Base-by-base conservation (phyloP, 2,329 filamentous ascomycete species). In the Paraphoma chrysanthemicola region DNA sequence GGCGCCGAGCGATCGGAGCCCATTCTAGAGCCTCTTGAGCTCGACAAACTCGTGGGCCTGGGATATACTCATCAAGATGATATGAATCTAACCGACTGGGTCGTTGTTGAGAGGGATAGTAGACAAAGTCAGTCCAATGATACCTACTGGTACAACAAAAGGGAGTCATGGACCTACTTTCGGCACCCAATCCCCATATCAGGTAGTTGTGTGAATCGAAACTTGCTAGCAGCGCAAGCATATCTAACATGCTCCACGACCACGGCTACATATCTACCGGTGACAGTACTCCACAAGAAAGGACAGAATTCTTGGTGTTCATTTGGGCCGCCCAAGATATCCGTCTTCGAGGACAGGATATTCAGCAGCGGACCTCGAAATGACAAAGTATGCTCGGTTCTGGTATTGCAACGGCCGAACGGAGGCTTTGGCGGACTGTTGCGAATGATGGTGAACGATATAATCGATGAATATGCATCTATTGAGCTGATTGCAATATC, bases 361-460 rank as follows among this genome's bases (percentile, higher is more conserved):
- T 38, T 38, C 33, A 38, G n/a, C 10, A n/a, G n/a, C 6, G 33
- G 33, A 11, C 33, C 33, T n/a, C 33, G 3, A 11, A n/a, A 38
- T 2, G 33, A n/a, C 10, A 38, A 38, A 38, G n/a, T 3, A 11
- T 11, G 33, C 6, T n/a, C 33, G 10, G 16, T 23, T 18, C 17
- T 23, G 12, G 42, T 23, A 28, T 9, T 23, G 7, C 17, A 17
- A 14, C 23, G 6, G 8, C 33, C 18, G 31, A 38, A 11, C 28
- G 41, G 50, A n/a, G 42, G 7, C 12, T 52, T 45, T 46, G 41
- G 41, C 8, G 50, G 50, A 6, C 18, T 52, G 7, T 12, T 52
- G 9, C 50, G 50, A 11, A n/a, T 52, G 14, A 52, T 45, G 42
- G 31, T 9, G 12, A 17, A 3, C 14, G 30, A 12, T 7, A 36